Percentiles rank a stretch among this genome's conserved stretches.
Evolutionary conservation across 306 rosid genomes (phyloP).

Genomic region (Dryas octopetala): DNA sequence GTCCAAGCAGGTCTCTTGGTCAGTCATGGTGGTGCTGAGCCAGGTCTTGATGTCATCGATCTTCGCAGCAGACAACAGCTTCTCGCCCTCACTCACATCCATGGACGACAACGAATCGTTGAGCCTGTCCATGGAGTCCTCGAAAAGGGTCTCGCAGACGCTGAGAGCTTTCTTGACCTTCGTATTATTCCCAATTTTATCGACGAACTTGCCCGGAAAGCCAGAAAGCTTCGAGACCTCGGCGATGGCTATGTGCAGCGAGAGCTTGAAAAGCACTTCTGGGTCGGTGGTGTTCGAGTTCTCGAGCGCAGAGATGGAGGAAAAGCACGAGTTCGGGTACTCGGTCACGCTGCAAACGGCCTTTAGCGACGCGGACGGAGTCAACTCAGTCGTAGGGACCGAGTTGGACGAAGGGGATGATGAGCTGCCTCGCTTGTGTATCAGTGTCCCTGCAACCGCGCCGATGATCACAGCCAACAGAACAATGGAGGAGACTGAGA

Average conservation of each 20-base stretch:
- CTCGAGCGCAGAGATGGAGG: slow-evolving; percentile 52
- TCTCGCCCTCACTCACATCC: slow-evolving; percentile 23
- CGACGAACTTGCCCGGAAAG: slow-evolving; percentile 15
- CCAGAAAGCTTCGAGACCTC: slow-evolving; percentile 50
- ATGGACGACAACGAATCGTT: slow-evolving; percentile 58
- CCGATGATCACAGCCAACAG: slow-evolving; percentile 44
- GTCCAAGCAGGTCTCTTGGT: slow-evolving; percentile 84
- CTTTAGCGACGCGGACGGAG: slow-evolving; percentile 67
- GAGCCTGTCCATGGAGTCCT: slow-evolving; percentile 58
- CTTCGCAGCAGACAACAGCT: slow-evolving; percentile 31
- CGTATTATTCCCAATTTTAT: slow-evolving; percentile 24
- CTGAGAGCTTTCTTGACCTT: slow-evolving; percentile 27
- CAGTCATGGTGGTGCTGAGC: slow-evolving; percentile 73
- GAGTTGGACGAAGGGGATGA: slow-evolving; percentile 36
- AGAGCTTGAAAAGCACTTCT: slow-evolving; percentile 59
- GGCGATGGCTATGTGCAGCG: slow-evolving; percentile 65
- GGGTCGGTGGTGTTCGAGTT: slow-evolving; percentile 71
- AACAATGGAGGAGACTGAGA: slow-evolving; percentile 46
- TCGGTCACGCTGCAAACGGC: slow-evolving; percentile 65
- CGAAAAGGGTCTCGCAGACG: slow-evolving; percentile 47
- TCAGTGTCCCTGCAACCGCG: slow-evolving; percentile 47
- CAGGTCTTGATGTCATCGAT: slow-evolving; percentile 57
- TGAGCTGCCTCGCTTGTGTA: slow-evolving; percentile 47
- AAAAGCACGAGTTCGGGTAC: slow-evolving; percentile 68
- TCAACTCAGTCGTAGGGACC: slow-evolving; percentile 35